These are phyloP conservation scores for Kokia cookei DNA, from an alignment of 441 rosid species.

Conservation along the genomic window DNA sequence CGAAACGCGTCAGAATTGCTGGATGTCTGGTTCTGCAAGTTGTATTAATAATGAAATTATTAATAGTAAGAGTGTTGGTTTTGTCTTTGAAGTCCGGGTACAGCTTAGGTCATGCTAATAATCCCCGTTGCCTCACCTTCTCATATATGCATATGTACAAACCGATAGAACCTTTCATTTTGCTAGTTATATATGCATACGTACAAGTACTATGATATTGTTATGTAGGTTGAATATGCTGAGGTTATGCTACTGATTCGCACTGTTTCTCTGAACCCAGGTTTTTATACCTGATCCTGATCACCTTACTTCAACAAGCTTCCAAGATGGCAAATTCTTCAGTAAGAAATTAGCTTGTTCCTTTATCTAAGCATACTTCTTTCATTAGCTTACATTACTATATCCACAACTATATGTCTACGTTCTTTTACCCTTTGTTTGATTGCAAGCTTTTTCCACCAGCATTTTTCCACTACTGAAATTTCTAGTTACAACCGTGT, in stretches of 20 bases:
- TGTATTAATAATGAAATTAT: neutral
- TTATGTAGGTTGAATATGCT: neutral
- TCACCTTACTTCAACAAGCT: neutral
- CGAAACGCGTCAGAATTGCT: neutral
- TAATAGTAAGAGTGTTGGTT: neutral
- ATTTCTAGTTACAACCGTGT: neutral
- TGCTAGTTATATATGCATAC: neutral
- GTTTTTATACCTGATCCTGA: neutral
- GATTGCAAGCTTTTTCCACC: neutral
- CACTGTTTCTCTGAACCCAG: neutral
- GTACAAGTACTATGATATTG: neutral
- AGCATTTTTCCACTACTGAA: neutral
- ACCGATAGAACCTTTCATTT: neutral
- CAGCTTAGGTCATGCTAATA: neutral
- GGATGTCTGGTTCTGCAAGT: neutral
- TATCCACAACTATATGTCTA: neutral
- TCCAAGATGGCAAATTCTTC: slow-evolving; percentile 5
- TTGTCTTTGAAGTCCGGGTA: neutral
- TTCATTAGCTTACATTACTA: neutral
- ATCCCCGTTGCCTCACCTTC: neutral
- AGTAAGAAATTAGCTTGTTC: neutral
- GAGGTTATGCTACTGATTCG: neutral
- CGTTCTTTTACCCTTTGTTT: neutral
- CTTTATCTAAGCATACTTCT: neutral
- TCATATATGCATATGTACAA: neutral